Evolutionary conservation across 2,329 filamentous ascomycete genomes (phyloP).

Genomic region (Aulographum hederae): DNA sequence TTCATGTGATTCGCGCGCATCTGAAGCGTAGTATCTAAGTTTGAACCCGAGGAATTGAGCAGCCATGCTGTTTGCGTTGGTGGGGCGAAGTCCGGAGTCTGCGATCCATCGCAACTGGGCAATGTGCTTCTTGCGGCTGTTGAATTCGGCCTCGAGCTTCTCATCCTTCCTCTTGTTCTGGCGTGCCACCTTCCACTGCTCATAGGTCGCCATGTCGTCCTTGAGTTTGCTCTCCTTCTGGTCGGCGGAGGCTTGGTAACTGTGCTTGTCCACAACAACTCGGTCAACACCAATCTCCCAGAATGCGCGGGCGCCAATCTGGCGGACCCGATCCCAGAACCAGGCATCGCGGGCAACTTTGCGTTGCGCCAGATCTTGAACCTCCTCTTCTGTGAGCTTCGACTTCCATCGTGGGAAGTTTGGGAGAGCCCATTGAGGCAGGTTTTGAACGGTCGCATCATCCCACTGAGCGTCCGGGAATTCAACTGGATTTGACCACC

Average conservation of each 20-base stretch:
- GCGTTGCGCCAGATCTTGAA: conserved; percentile 33
- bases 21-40: conserved; percentile 79
- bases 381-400: conserved; percentile 59
- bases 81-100: conserved; percentile 63
- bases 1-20: conserved; percentile 56
- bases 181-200: neutral
- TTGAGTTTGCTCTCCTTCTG: neutral
- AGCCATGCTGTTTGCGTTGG: conserved; percentile 73
- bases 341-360: conserved; percentile 48
- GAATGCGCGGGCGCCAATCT: conserved; percentile 64
- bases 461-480: conserved; percentile 28
- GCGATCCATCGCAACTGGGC: conserved; percentile 67
- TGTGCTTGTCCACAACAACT: conserved; percentile 33
- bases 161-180: conserved; percentile 4
- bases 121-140: conserved; percentile 22
- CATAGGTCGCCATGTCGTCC: neutral
- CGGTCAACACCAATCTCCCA: conserved; percentile 70
- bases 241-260: too few relatives aligned
- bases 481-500: conserved; percentile 68
- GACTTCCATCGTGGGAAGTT: too few relatives aligned
- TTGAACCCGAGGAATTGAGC: conserved; percentile 96
- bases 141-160: conserved; percentile 13
- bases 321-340: conserved; percentile 69
- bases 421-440: conserved; percentile 60
- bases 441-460: conserved; percentile 35